Conservation (phyloP, 192 early-diverging fungal genomes). For the Coemansia sp. region DNA sequence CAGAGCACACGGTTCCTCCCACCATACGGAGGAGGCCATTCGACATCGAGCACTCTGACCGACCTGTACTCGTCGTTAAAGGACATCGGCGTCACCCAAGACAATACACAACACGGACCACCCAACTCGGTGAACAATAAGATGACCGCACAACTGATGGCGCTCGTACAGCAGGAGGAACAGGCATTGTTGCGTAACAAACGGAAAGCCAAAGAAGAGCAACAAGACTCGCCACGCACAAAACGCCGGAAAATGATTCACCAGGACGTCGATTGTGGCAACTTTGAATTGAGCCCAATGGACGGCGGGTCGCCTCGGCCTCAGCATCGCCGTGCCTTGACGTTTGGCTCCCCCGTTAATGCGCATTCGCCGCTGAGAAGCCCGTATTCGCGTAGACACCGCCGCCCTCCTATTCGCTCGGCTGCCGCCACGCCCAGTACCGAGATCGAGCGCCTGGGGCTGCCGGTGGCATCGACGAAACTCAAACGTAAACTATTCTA, state of each 20-base stretch:
- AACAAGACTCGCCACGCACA: constrained; percentile 38
- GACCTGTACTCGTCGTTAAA: background rate
- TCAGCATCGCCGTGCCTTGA: background rate
- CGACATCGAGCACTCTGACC: constrained; percentile 17
- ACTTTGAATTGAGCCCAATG: constrained; percentile 5
- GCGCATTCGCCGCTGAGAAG: background rate
- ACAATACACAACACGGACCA: constrained; percentile 1
- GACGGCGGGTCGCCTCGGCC: background rate
- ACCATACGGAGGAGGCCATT: background rate
- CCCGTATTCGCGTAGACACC: background rate
- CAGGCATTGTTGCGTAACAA: constrained; percentile 9
- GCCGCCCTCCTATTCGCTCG: background rate
- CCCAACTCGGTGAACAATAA: background rate
- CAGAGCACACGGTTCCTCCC: background rate
- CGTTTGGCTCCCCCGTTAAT: background rate
- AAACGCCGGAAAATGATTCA: constrained; percentile 51
- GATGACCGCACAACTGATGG: background rate
- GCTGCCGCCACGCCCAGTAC: background rate
- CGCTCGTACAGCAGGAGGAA: constrained; percentile 1
- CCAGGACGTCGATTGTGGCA: background rate
- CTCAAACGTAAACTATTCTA: constrained; percentile 17
- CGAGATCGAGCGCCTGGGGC: background rate
- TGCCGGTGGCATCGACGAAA: background rate
- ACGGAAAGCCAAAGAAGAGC: constrained; percentile 32
- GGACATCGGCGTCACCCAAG: background rate